Base-by-base conservation (phyloP, 2,329 filamentous ascomycete genomes). In the Fusarium abutilonis region DNA sequence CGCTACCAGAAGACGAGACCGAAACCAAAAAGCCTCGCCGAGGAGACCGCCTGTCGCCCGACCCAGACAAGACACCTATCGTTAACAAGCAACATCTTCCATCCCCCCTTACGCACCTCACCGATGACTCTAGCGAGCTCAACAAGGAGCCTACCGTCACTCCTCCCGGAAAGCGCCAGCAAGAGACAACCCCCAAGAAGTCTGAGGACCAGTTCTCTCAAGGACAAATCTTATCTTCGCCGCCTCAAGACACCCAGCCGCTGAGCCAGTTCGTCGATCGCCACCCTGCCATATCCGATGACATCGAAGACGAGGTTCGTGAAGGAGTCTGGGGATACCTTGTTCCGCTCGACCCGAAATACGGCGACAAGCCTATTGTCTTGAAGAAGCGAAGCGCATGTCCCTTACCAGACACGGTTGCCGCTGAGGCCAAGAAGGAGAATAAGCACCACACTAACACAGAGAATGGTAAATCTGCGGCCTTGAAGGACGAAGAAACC, bases 321-420 rank as follows among this genome's bases (percentile, higher is more conserved):
- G 91, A 96, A 74, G 92, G 92, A 9, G 92, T 98, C 1, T 99
- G 95, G 95, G 96, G 96, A 11, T 99, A 98, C 71, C 81, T 99
- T 6, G 86, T 97, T 50, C 92, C 94, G 2, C 79, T 97, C 21
- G 89, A 94, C 71, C 83, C 85, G 48, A 86, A 85, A 63, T 87
- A 89, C 50, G 89, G 76, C 38, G 87, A 76, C 78, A 90, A 75
- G 76, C 96, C 77, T 41, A 71, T 86, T 19, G 90, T 96, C 8
- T 76, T 99, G 74, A 89, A 86, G 76, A 92, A 87, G 70, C 85
- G 93, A 52, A 84, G 83, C 56, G 83, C 85, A 32, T 97, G 93
- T 72, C 86, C 89, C 1, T 75, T 85, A 13, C 80, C 88, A 9
- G 78, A 82, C 9, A 74, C 78, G 0, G 73, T 82, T 17, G 73